Base-by-base conservation (phyloP, 768 basidiomycete genomes). In the Galerina sulciceps region DNA sequence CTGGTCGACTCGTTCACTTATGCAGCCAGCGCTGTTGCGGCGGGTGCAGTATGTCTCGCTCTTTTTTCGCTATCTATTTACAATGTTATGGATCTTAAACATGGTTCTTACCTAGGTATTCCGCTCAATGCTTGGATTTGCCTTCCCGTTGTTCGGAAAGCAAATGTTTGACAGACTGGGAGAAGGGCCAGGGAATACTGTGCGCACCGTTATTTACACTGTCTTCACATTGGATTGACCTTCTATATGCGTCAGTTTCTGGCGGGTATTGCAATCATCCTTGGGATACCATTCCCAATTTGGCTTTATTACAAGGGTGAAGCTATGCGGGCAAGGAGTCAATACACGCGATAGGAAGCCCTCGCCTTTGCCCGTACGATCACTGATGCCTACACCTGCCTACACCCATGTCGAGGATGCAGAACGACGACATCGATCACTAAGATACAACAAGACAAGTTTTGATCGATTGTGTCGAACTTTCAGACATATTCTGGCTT, bases 231-330 rank as follows among this genome's bases (percentile, higher is more conserved):
- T 5, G 26, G 0, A 8, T 8, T 31, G 26, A 31, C 26, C 26
- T 3, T 9, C 14, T 15, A 18, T 31, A 45, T 44, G 14, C 31
- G 35, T 14, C n/a, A 78, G 75, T 59, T 80, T 11, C 67, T 91
- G 5, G 90, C 84, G 3, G 89, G 83, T 37, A 68, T 87, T 17
- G 78, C 81, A 37, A 81, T 86, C 22, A 59, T 85, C 23, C 67
- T 86, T 13, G 89, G 89, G 6, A 86, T 90, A 57, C 89, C 90
- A 1, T 91, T 91, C 74, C 89, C 90, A 1, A 71, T 90, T 1
- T 90, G 82, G 82, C 78, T 91, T 8, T 91, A 86, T 72, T 88
- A 79, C 76, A 75, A 79, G 41, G 90, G 90, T 46, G 90, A 86
- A 67, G 68, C 75, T 41, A 53, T 75, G 52, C 71, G 74, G 9